phyloP scores from a whole-genome alignment of 2,329 filamentous ascomycete species.

The Teratosphaeria viscida region DNA sequence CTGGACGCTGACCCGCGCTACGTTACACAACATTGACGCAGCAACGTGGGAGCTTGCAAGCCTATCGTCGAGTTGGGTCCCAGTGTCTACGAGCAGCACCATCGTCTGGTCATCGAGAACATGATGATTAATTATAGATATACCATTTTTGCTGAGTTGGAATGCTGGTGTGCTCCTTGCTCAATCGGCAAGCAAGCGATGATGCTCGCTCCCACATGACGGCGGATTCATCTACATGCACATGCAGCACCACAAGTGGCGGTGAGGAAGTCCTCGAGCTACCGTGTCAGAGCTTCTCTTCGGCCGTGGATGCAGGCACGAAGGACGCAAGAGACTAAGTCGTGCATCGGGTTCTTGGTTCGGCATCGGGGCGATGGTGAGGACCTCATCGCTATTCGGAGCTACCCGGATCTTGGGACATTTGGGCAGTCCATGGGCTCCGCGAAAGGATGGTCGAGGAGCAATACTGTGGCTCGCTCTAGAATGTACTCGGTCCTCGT shows the following conservation, averaged over 20 bases:
- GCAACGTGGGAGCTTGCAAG: slow-evolving; percentile 4
- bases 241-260: neutral
- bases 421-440: too few species aligned
- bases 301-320: neutral
- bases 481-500: too few species aligned
- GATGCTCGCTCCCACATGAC: too few species aligned
- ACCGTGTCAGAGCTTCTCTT: neutral
- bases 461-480: too few species aligned
- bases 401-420: neutral
- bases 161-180: too few species aligned
- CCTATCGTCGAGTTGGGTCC: slow-evolving; percentile 5
- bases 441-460: too few species aligned
- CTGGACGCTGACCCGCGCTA: neutral
- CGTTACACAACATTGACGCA: neutral
- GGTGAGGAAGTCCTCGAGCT: neutral
- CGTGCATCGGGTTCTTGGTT: neutral
- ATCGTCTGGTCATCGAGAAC: too few species aligned
- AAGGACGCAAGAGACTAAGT: neutral
- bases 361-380: neutral
- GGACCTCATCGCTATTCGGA: neutral
- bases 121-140: too few species aligned
- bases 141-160: too few species aligned
- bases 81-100: neutral
- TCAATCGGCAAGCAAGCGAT: too few species aligned
- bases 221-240: too few species aligned